Conservation (phyloP, 345 rosid genomes). For the Eucalyptus urophylla region DNA sequence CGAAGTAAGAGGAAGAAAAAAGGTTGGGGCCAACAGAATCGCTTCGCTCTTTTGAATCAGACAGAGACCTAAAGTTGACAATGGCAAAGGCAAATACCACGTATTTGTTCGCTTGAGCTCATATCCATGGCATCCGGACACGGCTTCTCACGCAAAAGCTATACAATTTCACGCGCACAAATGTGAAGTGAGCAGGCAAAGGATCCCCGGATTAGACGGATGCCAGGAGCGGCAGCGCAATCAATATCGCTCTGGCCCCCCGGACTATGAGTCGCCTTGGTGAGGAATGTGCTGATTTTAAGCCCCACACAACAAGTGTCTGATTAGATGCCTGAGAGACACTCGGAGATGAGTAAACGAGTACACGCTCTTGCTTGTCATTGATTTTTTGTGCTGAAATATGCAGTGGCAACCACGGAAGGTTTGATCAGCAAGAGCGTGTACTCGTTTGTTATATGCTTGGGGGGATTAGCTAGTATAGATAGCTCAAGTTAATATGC, state of each 20-base stretch:
- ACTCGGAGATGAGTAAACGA: not conserved
- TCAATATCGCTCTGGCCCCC: not conserved
- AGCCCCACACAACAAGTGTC: not conserved
- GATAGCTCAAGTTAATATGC: not conserved
- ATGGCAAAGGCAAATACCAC: not conserved
- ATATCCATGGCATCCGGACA: not conserved
- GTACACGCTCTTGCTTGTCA: too few species aligned
- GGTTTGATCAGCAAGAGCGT: too few species aligned
- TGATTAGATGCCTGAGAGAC: not conserved
- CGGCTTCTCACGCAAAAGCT: not conserved
- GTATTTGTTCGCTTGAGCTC: not conserved
- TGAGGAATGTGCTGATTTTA: not conserved
- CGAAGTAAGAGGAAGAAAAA: not conserved
- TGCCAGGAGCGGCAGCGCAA: not conserved
- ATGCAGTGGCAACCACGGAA: too few species aligned
- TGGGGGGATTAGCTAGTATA: too few species aligned
- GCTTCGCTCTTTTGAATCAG: not conserved
- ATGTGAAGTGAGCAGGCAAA: not conserved
- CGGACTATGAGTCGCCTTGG: not conserved
- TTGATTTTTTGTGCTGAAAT: too few species aligned
- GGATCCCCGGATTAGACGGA: not conserved
- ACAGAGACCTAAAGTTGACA: not conserved
- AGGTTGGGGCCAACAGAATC: not conserved
- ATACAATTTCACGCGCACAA: rapidly evolving
- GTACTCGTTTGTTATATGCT: too few species aligned